Evolutionary conservation across 345 rosid genomes (phyloP).

Genomic region (Ceriops tagal): DNA sequence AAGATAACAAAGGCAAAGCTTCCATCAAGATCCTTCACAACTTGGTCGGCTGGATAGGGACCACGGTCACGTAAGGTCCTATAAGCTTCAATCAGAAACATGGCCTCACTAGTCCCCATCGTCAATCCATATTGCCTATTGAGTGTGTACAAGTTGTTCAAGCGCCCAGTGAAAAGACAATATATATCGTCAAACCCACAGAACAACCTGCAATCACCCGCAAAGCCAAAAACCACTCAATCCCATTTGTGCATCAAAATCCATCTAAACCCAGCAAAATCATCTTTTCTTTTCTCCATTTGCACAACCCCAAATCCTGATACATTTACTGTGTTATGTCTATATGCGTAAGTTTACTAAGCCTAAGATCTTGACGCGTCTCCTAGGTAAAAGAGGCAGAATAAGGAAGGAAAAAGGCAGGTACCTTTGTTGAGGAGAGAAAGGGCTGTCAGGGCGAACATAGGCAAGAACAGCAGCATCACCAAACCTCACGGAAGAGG

Average conservation of each 20-base stretch:
- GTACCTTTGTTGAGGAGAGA: slow-evolving; percentile 12
- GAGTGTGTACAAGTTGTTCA: slow-evolving; percentile 52
- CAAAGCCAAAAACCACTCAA: background rate
- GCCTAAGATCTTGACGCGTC: too few species aligned
- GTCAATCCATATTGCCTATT: slow-evolving; percentile 56
- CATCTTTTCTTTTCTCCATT: too few species aligned
- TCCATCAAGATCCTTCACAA: slow-evolving; percentile 66
- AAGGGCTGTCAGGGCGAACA: slow-evolving; percentile 14
- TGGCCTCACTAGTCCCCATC: slow-evolving; percentile 48
- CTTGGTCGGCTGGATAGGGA: slow-evolving; percentile 81
- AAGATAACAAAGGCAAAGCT: slow-evolving; percentile 61
- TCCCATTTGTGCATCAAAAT: too few species aligned
- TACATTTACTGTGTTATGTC: too few species aligned
- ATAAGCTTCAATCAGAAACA: slow-evolving; percentile 65
- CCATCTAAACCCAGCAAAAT: too few species aligned
- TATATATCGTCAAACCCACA: slow-evolving; percentile 49
- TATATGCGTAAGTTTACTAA: too few species aligned
- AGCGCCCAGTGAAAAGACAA: slow-evolving; percentile 57
- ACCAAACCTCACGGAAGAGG: slow-evolving; percentile 22
- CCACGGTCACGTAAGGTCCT: slow-evolving; percentile 62
- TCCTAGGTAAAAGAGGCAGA: too few species aligned
- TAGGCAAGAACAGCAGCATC: slow-evolving; percentile 29
- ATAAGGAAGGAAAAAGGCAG: background rate
- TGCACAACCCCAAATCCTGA: too few species aligned
- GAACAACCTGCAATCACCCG: slow-evolving; percentile 26